These are phyloP conservation scores for Tylopilus plumbeoviolaceoides DNA, from an alignment of 768 basidiomycete genomes.

Conservation along the genomic window DNA sequence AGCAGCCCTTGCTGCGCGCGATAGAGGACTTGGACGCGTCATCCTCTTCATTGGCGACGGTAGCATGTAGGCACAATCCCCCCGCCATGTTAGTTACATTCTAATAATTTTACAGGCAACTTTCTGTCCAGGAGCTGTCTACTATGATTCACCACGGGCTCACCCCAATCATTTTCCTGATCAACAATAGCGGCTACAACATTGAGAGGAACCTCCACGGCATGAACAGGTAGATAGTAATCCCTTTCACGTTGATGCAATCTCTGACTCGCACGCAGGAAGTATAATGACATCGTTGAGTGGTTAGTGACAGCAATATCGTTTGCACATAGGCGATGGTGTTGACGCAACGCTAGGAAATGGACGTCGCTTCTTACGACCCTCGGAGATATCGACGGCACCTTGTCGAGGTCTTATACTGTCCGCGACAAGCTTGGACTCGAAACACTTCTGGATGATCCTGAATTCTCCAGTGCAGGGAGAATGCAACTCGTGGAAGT, in stretches of 20 bases:
- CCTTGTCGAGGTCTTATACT: slow-evolving; percentile 55
- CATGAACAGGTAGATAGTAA: slow-evolving; percentile 39
- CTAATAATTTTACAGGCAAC: slow-evolving; percentile 45
- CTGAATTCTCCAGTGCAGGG: slow-evolving; percentile 55
- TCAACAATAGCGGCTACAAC: slow-evolving; percentile 82
- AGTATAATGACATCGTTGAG: slow-evolving; percentile 82
- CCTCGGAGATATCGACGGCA: slow-evolving; percentile 49
- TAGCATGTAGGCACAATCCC: slow-evolving; percentile 50
- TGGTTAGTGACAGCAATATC: slow-evolving; percentile 43
- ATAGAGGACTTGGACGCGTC: slow-evolving; percentile 57
- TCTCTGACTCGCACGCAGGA: slow-evolving; percentile 34
- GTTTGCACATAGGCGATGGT: not conserved
- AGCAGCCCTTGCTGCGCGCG: slow-evolving; percentile 74
- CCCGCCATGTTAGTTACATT: not conserved
- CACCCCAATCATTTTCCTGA: slow-evolving; percentile 78
- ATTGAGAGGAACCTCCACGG: slow-evolving; percentile 82
- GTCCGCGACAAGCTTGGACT: slow-evolving; percentile 68
- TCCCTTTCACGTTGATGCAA: not conserved
- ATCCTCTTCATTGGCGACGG: slow-evolving; percentile 88
- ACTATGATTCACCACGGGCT: slow-evolving; percentile 74
- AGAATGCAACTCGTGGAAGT: slow-evolving; percentile 81
- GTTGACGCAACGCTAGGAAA: slow-evolving; percentile 38
- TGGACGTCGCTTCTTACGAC: slow-evolving; percentile 62
- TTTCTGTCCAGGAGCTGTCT: slow-evolving; percentile 79
- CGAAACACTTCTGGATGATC: slow-evolving; percentile 58